Percentiles rank a stretch among this genome's conserved stretches.
These are phyloP conservation scores for Aspergillus sp. DNA, from an alignment of 2,329 filamentous ascomycete species.

Conservation along the genomic window DNA sequence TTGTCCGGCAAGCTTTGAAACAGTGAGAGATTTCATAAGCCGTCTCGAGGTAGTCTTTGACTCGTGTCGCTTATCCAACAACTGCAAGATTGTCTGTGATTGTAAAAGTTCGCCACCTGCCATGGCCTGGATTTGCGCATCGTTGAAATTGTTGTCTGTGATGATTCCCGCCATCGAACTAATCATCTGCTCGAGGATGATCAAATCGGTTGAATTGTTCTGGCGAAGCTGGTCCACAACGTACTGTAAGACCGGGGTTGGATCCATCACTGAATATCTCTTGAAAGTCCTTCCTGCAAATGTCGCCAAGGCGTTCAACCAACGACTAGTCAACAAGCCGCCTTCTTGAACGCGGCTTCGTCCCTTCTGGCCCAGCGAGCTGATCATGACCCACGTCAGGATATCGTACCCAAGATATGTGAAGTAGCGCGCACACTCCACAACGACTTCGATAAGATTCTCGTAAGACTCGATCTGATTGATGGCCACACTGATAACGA, in stretches of 20 bases:
- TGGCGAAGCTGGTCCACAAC: conserved; percentile 79
- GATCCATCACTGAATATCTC: conserved; percentile 79
- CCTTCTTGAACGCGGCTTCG: conserved; percentile 63
- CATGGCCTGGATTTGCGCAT: conserved; percentile 83
- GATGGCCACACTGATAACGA: conserved; percentile 87
- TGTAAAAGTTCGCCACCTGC: conserved; percentile 80
- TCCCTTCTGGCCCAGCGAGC: conserved; percentile 61
- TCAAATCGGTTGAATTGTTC: conserved; percentile 85
- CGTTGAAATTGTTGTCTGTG: conserved; percentile 82
- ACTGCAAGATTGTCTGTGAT: conserved; percentile 74
- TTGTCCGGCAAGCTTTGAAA: conserved; percentile 75
- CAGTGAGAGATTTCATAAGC: conserved; percentile 75
- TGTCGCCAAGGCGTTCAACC: conserved; percentile 85
- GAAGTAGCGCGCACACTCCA: conserved; percentile 93
- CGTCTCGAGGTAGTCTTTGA: conserved; percentile 74
- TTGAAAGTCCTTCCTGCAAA: conserved; percentile 91
- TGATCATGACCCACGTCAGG: conserved; percentile 88
- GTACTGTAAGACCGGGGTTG: conserved; percentile 83
- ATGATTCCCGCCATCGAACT: conserved; percentile 92
- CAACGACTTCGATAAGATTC: conserved; percentile 91
- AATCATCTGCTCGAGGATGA: conserved; percentile 88
- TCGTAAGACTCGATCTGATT: conserved; percentile 91
- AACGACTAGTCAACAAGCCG: conserved; percentile 79
- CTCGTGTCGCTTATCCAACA: conserved; percentile 80
- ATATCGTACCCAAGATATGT: conserved; percentile 91